Base-by-base conservation (phyloP, 306 rosid genomes). In the Cucumis cinereus region DNA sequence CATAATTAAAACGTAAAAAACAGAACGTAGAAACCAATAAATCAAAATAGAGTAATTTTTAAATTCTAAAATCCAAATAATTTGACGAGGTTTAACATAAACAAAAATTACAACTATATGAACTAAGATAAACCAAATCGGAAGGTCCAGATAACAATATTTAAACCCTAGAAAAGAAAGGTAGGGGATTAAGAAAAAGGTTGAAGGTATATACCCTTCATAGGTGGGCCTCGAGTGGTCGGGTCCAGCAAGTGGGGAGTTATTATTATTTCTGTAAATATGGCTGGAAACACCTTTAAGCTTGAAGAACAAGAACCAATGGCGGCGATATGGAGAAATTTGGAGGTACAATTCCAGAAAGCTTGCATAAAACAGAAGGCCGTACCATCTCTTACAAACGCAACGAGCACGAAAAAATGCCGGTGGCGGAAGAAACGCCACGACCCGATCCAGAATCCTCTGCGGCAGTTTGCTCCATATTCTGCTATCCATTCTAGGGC, bases 401-500 rank as follows among this genome's bases (percentile, higher is more conserved):
- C 86, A 89, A 10, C 99, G 96, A 0, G 92, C 87, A 0, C 98
- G 84, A 20, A 92, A 92, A 82, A 95, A 92, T 23, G 99, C 96
- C 0, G 97, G 97, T 1, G 96, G 91, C 6, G 99, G 95, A 28
- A 92, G 97, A 17, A 88, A 87, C 20, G 91, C 98, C 8, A 95
- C 67, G 33, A 95, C 86, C 1, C 93, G 90, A 57, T 95, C 99
- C 4, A 92, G 84, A 7, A 95, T 81, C 66, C 85, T 84, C 53
- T 82, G 91, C 7, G 99, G 99, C 56, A 95, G 92, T 63, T 88
- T 88, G 30, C 93, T 87, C 99, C 99, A 95, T 69, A 95, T 90
- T 64, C 93, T 92, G 78, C 80, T 67, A 76, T 95, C 95, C 99
- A 95, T 92, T 86, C 85, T 86, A 12, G 84, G 85, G 47, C 77